These are phyloP conservation scores for Pseudogymnoascus sp. DNA, from an alignment of 2,329 filamentous ascomycete species.

Conservation along the genomic window DNA sequence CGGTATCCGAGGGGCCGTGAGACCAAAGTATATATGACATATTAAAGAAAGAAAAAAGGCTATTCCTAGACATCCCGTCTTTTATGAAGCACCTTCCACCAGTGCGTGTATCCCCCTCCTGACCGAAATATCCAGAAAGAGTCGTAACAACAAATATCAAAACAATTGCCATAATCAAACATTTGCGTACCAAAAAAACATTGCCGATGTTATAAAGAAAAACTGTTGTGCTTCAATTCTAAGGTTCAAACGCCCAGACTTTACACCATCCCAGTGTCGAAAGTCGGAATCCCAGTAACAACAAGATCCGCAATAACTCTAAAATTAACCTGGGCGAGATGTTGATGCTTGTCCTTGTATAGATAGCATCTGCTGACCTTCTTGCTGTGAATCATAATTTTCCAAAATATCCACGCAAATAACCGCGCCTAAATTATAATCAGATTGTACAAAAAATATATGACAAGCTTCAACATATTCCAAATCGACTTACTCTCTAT, in stretches of 20 bases:
- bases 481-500: constrained; percentile 56
- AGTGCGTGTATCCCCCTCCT: background rate
- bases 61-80: background rate
- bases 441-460: background rate
- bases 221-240: background rate
- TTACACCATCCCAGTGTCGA: background rate
- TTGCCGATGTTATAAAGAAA: background rate
- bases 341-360: background rate
- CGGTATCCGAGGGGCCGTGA: background rate
- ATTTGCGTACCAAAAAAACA: background rate
- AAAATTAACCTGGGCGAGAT: background rate
- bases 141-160: background rate
- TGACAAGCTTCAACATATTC: background rate
- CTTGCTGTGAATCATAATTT: background rate
- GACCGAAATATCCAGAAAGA: background rate
- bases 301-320: background rate
- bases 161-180: background rate
- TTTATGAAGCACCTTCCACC: background rate
- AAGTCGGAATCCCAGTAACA: background rate
- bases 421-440: background rate
- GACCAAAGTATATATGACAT: constrained; percentile 1
- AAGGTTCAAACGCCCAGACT: background rate
- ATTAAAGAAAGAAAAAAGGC: background rate
- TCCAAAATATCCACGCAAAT: background rate
- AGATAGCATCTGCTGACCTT: background rate